Percentiles rank a stretch among this genome's conserved stretches.
These are phyloP conservation scores for Eleusine indica DNA, from an alignment of 176 grass and related monocot species.

Conservation along the genomic window DNA sequence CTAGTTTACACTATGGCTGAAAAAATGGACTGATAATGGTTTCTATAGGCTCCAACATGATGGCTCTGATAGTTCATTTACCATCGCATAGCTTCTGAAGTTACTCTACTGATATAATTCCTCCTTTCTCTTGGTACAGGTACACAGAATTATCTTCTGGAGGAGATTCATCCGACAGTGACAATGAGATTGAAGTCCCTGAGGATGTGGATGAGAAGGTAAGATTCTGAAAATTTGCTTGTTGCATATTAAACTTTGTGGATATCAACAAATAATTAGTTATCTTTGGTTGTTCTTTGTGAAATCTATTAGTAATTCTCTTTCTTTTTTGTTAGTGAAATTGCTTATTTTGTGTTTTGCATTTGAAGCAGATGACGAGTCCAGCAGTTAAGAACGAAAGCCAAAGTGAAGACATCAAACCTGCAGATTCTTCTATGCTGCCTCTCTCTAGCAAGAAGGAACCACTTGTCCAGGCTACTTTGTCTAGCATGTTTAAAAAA, in stretches of 20 bases:
- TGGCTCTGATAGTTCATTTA: background rate
- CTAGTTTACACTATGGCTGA: background rate
- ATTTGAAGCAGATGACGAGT: conserved; percentile 31
- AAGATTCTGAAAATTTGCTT: background rate
- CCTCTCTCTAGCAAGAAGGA: conserved; percentile 56
- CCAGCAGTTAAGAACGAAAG: conserved; percentile 40
- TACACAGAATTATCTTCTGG: conserved; percentile 67
- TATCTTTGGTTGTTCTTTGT: background rate
- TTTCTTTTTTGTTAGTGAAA: background rate
- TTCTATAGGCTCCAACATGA: background rate
- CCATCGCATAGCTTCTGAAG: background rate
- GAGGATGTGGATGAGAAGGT: conserved; percentile 50
- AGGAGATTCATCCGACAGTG: conserved; percentile 53
- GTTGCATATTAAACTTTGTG: conserved; percentile 17
- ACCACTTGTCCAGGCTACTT: conserved; percentile 76
- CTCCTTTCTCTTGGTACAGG: conserved; percentile 36
- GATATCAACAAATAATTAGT: conserved; percentile 33
- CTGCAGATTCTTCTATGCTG: conserved; percentile 31
- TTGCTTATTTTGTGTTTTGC: conserved; percentile 27
- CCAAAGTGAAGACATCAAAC: conserved; percentile 45
- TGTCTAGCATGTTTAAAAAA: conserved; percentile 81
- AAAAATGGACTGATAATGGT: background rate
- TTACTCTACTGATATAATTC: conserved; percentile 27
- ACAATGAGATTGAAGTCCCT: conserved; percentile 52
- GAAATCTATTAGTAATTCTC: background rate